These are phyloP conservation scores for Peronospora destructor DNA, from an alignment of 352 stramenopile species.

Conservation along the genomic window DNA sequence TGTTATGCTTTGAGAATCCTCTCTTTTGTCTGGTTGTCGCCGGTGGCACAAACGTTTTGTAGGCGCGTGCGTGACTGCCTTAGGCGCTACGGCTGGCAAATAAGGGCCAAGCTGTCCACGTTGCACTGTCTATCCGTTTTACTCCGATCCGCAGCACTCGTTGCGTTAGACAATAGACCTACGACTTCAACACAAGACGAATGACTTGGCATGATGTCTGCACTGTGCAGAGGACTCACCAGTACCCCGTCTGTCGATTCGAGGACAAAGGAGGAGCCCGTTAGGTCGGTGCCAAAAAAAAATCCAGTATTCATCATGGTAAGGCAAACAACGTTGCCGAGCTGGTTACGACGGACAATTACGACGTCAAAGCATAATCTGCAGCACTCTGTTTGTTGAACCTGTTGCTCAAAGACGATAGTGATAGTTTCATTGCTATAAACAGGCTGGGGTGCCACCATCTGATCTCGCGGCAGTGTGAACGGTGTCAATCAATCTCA, in stretches of 20 bases:
- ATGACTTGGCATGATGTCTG: neutral
- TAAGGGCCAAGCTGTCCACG: slow-evolving; percentile 9
- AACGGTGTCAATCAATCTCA: slow-evolving; percentile 22
- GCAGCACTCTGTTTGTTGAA: slow-evolving; percentile 15
- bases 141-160: slow-evolving; percentile 16
- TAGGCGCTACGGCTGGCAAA: slow-evolving; percentile 9
- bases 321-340: neutral
- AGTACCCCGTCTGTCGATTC: neutral
- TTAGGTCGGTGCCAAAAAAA: slow-evolving; percentile 12
- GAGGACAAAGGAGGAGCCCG: slow-evolving; percentile 14
- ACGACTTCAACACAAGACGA: slow-evolving; percentile 12
- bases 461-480: slow-evolving; percentile 17
- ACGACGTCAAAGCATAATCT: slow-evolving; percentile 8
- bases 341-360: slow-evolving; percentile 11
- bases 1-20: slow-evolving; percentile 11
- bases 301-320: slow-evolving; percentile 32
- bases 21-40: slow-evolving; percentile 28
- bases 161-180: slow-evolving; percentile 16
- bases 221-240: slow-evolving; percentile 1
- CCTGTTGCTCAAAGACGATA: slow-evolving; percentile 10
- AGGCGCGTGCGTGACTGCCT: slow-evolving; percentile 22
- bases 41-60: slow-evolving; percentile 20
- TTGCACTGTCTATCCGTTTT: slow-evolving; percentile 31
- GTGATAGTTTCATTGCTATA: slow-evolving; percentile 10
- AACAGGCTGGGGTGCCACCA: slow-evolving; percentile 19